Evolutionary conservation across 768 basidiomycete species (phyloP).

Genomic region (Suillus americanus): DNA sequence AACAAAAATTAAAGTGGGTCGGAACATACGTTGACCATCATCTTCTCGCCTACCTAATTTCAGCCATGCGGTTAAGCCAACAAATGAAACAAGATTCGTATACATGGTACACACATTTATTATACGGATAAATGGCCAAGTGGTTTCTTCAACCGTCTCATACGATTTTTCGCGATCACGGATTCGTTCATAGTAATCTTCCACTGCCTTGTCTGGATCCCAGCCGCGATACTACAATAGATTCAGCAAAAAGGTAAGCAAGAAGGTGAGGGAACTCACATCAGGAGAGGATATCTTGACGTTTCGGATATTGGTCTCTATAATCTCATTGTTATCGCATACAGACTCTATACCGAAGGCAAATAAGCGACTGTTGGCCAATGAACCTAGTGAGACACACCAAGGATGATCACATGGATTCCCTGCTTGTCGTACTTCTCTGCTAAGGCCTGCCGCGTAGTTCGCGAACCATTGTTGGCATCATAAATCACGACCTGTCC

Average conservation of each 20-base stretch:
- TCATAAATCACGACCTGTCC: constrained; percentile 99
- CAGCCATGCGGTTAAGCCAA: constrained; percentile 11
- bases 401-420: constrained; percentile 92
- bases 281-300: constrained; percentile 99
- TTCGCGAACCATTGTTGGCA: constrained; percentile 87
- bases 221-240: constrained; percentile 78
- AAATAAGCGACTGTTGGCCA: constrained; percentile 6
- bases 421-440: constrained; percentile 85
- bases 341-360: constrained; percentile 62
- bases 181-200: constrained; percentile 92
- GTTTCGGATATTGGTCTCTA: constrained; percentile 90
- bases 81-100: background rate
- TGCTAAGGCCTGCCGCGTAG: constrained; percentile 64
- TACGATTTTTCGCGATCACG: constrained; percentile 84
- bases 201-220: constrained; percentile 89
- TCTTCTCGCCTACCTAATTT: constrained; percentile 86
- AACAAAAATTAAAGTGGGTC: background rate
- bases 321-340: constrained; percentile 90
- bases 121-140: constrained; percentile 93
- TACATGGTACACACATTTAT: constrained; percentile 58
- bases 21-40: constrained; percentile 73
- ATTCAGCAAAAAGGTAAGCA: constrained; percentile 6
- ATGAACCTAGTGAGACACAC: constrained; percentile 39
- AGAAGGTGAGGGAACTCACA: constrained; percentile 45
- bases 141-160: constrained; percentile 87